phyloP scores from a whole-genome alignment of 2,329 filamentous ascomycete genomes.

The Xylariaceae sp. region DNA sequence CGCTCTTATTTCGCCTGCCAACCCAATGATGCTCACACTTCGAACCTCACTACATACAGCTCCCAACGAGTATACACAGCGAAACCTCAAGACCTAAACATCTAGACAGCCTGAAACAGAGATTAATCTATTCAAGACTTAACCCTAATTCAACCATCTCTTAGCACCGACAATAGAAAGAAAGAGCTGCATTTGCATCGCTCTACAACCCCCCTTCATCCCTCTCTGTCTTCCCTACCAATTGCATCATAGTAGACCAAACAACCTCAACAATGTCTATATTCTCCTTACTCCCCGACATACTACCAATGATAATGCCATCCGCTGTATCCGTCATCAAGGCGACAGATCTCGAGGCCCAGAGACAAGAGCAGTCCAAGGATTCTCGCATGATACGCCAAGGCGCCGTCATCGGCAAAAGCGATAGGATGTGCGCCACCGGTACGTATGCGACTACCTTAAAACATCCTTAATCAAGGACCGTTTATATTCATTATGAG shows the following conservation, averaged over 20 bases:
- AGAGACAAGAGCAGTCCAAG: conserved; percentile 40
- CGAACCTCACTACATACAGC: no score
- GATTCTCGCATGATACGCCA: conserved; percentile 46
- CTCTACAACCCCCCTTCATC: no score
- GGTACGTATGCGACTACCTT: conserved; percentile 54
- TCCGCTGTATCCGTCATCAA: conserved; percentile 63
- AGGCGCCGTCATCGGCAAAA: conserved; percentile 68
- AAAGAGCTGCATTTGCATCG: no score
- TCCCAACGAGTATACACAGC: not conserved
- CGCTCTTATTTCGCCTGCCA: not conserved
- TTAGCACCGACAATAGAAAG: no score
- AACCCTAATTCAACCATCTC: no score
- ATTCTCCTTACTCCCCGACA: conserved; percentile 62
- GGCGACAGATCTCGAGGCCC: conserved; percentile 52
- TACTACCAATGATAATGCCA: conserved; percentile 66
- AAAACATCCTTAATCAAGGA: no score
- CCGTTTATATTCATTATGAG: no score
- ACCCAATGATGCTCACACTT: conserved; percentile 1
- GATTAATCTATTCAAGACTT: no score
- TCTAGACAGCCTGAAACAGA: no score
- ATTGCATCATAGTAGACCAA: no score
- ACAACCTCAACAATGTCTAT: conserved; percentile 53
- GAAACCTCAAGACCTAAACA: not conserved
- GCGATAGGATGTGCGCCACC: conserved; percentile 70
- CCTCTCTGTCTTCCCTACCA: no score